A percentile compares a stretch with the other conserved stretches of the same genome.
phyloP scores from a whole-genome alignment of 148 eudicot genomes.

The Cornus kousa region DNA sequence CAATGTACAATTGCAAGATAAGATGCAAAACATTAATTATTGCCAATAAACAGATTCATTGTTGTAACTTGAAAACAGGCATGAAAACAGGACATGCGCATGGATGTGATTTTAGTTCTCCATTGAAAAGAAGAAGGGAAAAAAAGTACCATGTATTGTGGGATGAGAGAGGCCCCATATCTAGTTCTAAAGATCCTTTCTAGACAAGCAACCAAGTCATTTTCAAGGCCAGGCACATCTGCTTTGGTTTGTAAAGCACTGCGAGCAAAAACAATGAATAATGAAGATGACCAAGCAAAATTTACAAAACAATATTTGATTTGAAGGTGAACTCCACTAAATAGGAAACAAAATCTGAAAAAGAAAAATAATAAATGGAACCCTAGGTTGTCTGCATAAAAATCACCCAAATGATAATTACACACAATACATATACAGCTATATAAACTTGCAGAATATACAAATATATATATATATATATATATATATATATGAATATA shows the following conservation, averaged over 20 bases:
- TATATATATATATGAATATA: background rate
- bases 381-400: background rate
- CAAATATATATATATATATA: background rate
- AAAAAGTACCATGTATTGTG: conserved; percentile 67
- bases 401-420: background rate
- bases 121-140: conserved; percentile 1
- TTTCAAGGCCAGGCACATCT: conserved; percentile 67
- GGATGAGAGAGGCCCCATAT: conserved; percentile 85
- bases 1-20: background rate
- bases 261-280: conserved; percentile 21
- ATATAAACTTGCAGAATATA: too few relatives aligned
- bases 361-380: background rate
- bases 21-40: background rate
- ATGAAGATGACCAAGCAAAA: background rate
- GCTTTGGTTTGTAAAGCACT: conserved; percentile 80
- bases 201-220: conserved; percentile 68
- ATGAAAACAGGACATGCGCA: background rate
- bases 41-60: background rate
- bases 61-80: background rate
- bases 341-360: background rate
- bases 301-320: background rate
- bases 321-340: background rate
- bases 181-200: conserved; percentile 72
- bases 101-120: background rate
- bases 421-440: too few relatives aligned